Evolutionary conservation across 208 protist genomes (phyloP), one percentile per base, ranked within the genome.

Genomic region (Trypanosoma lewisi): DNA sequence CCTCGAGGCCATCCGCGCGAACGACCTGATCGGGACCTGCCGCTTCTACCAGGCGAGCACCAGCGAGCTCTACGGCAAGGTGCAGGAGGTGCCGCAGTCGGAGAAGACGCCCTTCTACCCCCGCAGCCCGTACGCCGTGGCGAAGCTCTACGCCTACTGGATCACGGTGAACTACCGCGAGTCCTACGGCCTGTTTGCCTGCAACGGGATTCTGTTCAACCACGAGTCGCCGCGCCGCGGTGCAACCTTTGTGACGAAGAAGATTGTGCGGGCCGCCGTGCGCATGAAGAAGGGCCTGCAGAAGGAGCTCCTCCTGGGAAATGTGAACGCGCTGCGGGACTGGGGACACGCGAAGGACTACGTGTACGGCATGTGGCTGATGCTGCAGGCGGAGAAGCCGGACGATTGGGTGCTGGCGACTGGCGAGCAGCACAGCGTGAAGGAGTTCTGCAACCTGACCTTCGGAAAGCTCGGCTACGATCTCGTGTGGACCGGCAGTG

Each of bases 151-250:
- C 65, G 91, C 75, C 3, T 98, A 86, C 73, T 98, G 96, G 96
- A 97, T 95, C 28, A 75, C 79, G 11, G 87, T 98, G 23, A 98
- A 98, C 75, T 98, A 98, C 77, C 84, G 97, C 56, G 96, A 98
- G 66, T 88, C 95, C 5, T 98, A 98, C 51, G 67, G 63, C 49
- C 95, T 97, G 71, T 92, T 84, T 71, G 93, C 90, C 8, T 91
- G 64, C 36, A 98, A 98, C 62, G 97, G 97, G 55, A 98, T 98
- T 59, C 76, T 98, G 6, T 98, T 98, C 76, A 98, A 98, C 67
- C 97, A 98, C 70, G 96, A 98, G 69, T 93, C 77, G n/a, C 95
- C 95, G 21, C 80, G 95, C 16, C 82, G 97, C 47, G 96, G 95
- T 14, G 68, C 60, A 31, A 98, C 95, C 9, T 98, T 98, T 70